These are phyloP conservation scores for Blastomyces gilchristii DNA, from an alignment of 2,329 filamentous ascomycete species.

Conservation along the genomic window DNA sequence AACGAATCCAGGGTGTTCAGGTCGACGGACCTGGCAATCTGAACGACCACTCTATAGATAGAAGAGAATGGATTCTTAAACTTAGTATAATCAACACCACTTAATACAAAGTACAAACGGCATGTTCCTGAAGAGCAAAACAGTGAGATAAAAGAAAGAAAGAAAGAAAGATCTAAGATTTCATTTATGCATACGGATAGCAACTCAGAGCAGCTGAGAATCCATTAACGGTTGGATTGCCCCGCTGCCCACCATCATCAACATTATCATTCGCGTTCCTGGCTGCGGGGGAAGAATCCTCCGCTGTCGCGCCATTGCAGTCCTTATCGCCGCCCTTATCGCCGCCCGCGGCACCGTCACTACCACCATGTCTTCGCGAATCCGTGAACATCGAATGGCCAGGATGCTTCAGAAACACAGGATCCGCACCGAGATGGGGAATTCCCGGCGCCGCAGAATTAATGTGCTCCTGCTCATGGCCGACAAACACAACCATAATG, in stretches of 20 bases:
- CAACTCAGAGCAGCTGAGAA: slow-evolving; percentile 38
- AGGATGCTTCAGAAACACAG: slow-evolving; percentile 8
- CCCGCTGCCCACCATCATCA: slow-evolving; percentile 10
- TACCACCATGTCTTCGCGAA: slow-evolving; percentile 3
- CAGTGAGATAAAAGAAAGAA: too few species aligned
- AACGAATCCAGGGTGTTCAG: slow-evolving; percentile 78
- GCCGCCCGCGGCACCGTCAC: not conserved
- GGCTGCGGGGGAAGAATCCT: not conserved
- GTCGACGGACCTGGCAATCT: slow-evolving; percentile 68
- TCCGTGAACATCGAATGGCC: not conserved
- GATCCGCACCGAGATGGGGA: slow-evolving; percentile 16
- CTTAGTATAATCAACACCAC: slow-evolving; percentile 3
- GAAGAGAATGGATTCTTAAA: slow-evolving; percentile 5
- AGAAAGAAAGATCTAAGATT: not conserved
- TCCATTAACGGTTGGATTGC: slow-evolving; percentile 23
- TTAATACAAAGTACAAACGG: not conserved
- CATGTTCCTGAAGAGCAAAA: not conserved
- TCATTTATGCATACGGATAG: slow-evolving; percentile 36
- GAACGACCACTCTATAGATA: slow-evolving; percentile 57
- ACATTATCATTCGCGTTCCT: slow-evolving; percentile 1
- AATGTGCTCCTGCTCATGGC: slow-evolving; percentile 33
- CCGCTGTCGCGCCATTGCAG: too few species aligned
- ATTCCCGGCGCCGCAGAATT: slow-evolving; percentile 16
- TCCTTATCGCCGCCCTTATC: not conserved
- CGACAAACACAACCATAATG: slow-evolving; percentile 41